Conservation (phyloP, 169 alveolate genomes). For the Cryptosporidium ubiquitum region DNA sequence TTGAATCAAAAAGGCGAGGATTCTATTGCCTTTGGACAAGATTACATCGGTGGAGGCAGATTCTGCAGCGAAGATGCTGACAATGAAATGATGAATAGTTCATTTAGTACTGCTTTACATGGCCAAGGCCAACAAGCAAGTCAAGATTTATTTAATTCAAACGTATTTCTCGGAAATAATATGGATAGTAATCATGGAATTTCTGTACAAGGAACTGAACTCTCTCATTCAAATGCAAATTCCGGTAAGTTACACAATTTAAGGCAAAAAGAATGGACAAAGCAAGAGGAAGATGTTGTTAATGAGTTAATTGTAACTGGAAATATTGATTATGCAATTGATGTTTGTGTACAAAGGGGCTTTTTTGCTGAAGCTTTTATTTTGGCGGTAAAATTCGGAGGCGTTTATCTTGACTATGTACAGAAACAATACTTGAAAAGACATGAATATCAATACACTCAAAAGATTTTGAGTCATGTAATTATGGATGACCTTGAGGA, state of each 20-base stretch:
- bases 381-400: conserved; percentile 78
- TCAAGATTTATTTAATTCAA: background rate
- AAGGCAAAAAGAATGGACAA: conserved; percentile 50
- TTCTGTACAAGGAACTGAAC: background rate
- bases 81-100: background rate
- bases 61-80: background rate
- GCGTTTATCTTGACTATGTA: conserved; percentile 73
- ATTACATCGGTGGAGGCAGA: background rate
- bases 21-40: background rate
- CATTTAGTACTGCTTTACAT: background rate
- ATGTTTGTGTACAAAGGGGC: conserved; percentile 77
- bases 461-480: conserved; percentile 49
- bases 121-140: background rate
- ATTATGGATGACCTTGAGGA: conserved; percentile 72
- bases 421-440: conserved; percentile 76
- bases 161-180: background rate
- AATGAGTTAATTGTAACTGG: conserved; percentile 47
- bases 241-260: background rate
- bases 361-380: conserved; percentile 77
- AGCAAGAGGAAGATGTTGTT: conserved; percentile 43
- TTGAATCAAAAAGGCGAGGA: background rate
- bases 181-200: background rate
- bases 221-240: conserved; percentile 20
- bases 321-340: conserved; percentile 77
- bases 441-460: conserved; percentile 61